Conservation (phyloP, 306 rosid species). For the Crotalaria pallida region DNA sequence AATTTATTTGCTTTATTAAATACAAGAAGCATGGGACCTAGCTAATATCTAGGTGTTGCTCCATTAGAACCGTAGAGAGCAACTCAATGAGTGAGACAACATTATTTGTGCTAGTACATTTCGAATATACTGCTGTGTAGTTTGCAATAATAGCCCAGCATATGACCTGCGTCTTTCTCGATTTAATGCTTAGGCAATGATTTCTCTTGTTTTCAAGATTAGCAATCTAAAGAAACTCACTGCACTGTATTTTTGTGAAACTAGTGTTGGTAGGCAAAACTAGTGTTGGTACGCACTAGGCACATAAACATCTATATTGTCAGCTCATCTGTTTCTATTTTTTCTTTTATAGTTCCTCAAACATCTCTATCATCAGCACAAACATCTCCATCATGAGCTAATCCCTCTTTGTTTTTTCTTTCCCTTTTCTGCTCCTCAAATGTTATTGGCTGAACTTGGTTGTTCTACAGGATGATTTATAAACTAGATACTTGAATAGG, state of each 20-base stretch:
- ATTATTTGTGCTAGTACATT: background rate
- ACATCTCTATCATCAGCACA: no score
- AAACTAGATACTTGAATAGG: background rate
- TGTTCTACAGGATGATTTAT: background rate
- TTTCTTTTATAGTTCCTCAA: background rate
- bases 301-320: background rate
- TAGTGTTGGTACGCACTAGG: background rate
- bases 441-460: background rate
- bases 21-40: background rate
- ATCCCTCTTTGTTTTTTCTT: background rate
- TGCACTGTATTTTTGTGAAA: background rate
- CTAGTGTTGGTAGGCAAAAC: background rate
- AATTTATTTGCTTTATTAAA: background rate
- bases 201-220: background rate
- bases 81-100: background rate
- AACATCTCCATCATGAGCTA: no score
- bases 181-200: background rate
- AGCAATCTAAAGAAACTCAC: background rate
- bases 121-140: background rate
- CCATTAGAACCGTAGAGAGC: background rate
- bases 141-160: constrained; percentile 3
- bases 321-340: background rate
- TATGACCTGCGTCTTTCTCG: background rate
- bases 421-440: background rate
- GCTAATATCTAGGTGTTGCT: background rate